Evolutionary conservation across 371 early-diverging fungal species (phyloP), one percentile per base, ranked within the genome.

Genomic region (Mucor irregularis): DNA sequence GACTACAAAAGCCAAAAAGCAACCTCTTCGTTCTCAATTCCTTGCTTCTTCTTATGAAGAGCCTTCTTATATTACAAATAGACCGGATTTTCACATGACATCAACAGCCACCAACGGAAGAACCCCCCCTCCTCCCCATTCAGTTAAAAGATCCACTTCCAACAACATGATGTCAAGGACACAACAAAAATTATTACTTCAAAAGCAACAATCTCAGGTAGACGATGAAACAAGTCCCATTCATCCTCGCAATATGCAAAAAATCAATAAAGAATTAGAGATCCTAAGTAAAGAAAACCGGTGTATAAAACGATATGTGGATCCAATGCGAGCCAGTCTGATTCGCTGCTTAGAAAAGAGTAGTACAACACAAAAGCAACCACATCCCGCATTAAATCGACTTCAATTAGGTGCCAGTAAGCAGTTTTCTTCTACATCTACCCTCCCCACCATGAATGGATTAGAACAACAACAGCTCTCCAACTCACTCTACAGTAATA

Each of bases 111-210:
- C 30, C 11, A 45, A 2, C 38, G 19, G 28, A 24, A 39, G 25
- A 7, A 8, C 58, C 2, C 5, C 43, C 26, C 19, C 31, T 7
- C 25, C 48, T 7, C 10, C 17, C 5, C 6, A 10, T 16, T 9
- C 38, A 22, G 25, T 3, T 16, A 55, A 21, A 19, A 22, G 34
- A 17, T 22, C 14, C 43, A 34, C 7, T 29, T 28, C 21, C 10
- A 22, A 45, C 26, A 52, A 22, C 14, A 9, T 13, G 13, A 50
- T 78, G 8, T 69, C 83, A n/a, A 61, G 83, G 45, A 80, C 81
- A 11, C 81, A 81, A 40, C 80, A 81, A 52, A 80, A 83, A 51
- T 52, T 80, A 0, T 51, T 78, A 53, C 49, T 80, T 13, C 78
- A 81, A 42, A 66, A 74, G 43, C 80, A 81, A 40, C 79, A 78